phyloP scores from a whole-genome alignment of 2,329 filamentous ascomycete genomes.

The Microcyclospora tardicrescens region DNA sequence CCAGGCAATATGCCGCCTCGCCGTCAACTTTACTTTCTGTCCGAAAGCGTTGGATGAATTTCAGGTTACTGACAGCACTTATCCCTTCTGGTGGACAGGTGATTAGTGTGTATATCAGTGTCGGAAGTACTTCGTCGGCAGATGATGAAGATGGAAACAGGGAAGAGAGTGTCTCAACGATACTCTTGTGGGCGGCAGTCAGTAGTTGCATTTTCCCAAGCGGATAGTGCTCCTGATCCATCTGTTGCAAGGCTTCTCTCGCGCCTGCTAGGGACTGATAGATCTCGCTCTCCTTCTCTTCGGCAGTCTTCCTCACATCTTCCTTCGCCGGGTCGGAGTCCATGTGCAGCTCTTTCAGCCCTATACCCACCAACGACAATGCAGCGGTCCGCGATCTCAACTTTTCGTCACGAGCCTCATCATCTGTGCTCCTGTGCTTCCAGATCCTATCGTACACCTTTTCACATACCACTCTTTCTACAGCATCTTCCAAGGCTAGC shows the following conservation, averaged over 20 bases:
- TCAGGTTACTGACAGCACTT: slow-evolving; percentile 84
- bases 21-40: slow-evolving; percentile 77
- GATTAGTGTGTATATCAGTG: slow-evolving; percentile 90
- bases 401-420: slow-evolving; percentile 90
- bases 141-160: slow-evolving; percentile 64
- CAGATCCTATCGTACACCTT: slow-evolving; percentile 68
- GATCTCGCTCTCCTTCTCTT: slow-evolving; percentile 49
- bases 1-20: slow-evolving; percentile 90
- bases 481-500: slow-evolving; percentile 70
- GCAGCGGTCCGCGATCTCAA: slow-evolving; percentile 88
- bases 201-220: slow-evolving; percentile 82
- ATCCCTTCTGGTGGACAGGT: slow-evolving; percentile 76
- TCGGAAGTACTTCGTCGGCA: slow-evolving; percentile 92
- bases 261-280: slow-evolving; percentile 60
- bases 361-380: slow-evolving; percentile 80
- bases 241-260: slow-evolving; percentile 53
- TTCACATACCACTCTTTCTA: slow-evolving; percentile 54
- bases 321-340: slow-evolving; percentile 49
- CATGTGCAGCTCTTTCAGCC: slow-evolving; percentile 69
- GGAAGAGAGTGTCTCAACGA: slow-evolving; percentile 70
- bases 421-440: slow-evolving; percentile 79
- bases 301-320: slow-evolving; percentile 43
- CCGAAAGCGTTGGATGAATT: slow-evolving; percentile 86
- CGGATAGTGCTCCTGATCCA: slow-evolving; percentile 80
- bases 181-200: slow-evolving; percentile 80